Evolutionary conservation across 1,284 basidiomycete species (phyloP).

Genomic region (Cystobasidium sp.): DNA sequence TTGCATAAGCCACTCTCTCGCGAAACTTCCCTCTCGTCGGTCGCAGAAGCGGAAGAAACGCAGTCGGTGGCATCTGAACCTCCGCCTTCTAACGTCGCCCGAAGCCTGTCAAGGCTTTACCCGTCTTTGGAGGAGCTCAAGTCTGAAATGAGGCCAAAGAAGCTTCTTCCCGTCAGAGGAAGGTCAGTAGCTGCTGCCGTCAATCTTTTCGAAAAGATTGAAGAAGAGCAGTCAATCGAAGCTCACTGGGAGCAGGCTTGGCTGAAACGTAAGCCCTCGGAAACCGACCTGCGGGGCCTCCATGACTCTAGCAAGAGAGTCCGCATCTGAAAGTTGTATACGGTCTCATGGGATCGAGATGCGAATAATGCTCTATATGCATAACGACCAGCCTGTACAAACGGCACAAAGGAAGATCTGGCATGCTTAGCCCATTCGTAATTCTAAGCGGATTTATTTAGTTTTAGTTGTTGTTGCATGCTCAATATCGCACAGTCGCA

Average conservation of each 20-base stretch:
- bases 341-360: not conserved
- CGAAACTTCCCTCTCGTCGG: conserved; percentile 20
- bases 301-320: not conserved
- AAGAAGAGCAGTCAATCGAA: conserved; percentile 39
- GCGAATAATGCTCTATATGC: not conserved
- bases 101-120: conserved; percentile 19
- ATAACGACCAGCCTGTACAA: not conserved
- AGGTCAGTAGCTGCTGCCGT: conserved; percentile 27
- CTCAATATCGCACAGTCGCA: too few relatives aligned
- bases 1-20: not conserved
- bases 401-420: not conserved
- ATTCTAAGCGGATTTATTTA: too few relatives aligned
- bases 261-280: conserved; percentile 25
- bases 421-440: too few relatives aligned
- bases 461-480: too few relatives aligned
- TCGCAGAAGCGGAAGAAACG: conserved; percentile 31
- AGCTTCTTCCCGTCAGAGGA: conserved; percentile 24
- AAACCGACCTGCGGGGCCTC: not conserved
- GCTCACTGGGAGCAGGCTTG: not conserved
- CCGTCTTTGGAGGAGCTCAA: conserved; percentile 32
- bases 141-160: conserved; percentile 30
- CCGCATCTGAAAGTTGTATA: not conserved
- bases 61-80: conserved; percentile 24
- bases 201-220: conserved; percentile 35
- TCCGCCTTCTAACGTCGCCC: not conserved